These are phyloP conservation scores for Gloeophyllum trabeum DNA, from an alignment of 768 basidiomycete genomes.

Conservation along the genomic window DNA sequence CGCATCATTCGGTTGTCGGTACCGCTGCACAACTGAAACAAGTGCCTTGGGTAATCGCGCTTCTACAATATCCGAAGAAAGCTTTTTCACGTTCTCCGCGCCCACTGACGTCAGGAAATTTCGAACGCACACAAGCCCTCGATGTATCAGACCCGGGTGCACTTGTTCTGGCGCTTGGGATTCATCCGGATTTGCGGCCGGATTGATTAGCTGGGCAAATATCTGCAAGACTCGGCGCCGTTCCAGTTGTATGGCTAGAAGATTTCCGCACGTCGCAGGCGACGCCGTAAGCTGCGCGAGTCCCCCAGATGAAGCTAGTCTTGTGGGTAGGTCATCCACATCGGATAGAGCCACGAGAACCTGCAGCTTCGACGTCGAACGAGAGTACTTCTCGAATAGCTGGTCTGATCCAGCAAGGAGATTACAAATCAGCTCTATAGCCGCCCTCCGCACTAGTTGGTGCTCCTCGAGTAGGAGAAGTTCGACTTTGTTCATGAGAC, in stretches of 20 bases:
- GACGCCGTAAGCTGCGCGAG: constrained; percentile 70
- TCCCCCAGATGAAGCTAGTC: constrained; percentile 85
- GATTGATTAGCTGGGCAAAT: constrained; percentile 58
- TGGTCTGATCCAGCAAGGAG: constrained; percentile 67
- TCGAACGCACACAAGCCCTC: constrained; percentile 64
- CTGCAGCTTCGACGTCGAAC: constrained; percentile 58
- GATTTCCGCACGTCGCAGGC: constrained; percentile 41
- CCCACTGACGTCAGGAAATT: constrained; percentile 54
- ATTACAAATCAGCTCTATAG: constrained; percentile 89
- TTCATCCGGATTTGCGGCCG: constrained; percentile 26
- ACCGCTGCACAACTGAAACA: constrained; percentile 32
- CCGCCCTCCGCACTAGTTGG: constrained; percentile 70
- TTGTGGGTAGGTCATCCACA: constrained; percentile 75
- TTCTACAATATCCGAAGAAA: constrained; percentile 41
- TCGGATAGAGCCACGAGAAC: constrained; percentile 79
- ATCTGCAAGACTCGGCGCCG: constrained; percentile 53
- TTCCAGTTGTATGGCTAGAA: constrained; percentile 58
- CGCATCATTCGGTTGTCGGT: constrained; percentile 21
- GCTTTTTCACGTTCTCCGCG: constrained; percentile 27
- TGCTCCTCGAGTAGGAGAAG: constrained; percentile 76
- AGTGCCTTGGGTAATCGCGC: constrained; percentile 46
- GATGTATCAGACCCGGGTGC: constrained; percentile 54
- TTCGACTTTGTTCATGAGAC: constrained; percentile 56
- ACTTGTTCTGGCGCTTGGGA: constrained; percentile 17
- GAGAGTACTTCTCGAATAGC: constrained; percentile 63